Evolutionary conservation across 768 basidiomycete genomes (phyloP), one percentile per base, ranked within the genome.

Genomic region (Podaxis sp.): DNA sequence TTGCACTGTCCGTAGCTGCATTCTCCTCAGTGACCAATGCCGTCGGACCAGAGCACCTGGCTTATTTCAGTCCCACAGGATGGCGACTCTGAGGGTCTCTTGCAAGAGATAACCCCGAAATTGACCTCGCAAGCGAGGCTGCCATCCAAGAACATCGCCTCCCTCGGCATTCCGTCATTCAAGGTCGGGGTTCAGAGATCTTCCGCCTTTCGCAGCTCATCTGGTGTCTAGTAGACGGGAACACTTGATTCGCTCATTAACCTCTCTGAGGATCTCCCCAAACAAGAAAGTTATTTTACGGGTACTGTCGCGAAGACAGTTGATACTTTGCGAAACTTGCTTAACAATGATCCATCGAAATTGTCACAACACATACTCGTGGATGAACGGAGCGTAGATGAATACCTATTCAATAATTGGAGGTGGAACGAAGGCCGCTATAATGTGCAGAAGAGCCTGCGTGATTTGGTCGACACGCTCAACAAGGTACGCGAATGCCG

Each of bases 41-140:
- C 95, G 62, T 96, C 94, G 72, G 95, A 97, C 80, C 89, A 96
- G 74, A 91, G 91, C 66, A 96, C 94, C 68, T 98, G 96, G 96
- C 78, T 98, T 66, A 81, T 97, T 64, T 82, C 94, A 47, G 86
- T 93, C 2, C 96, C 96, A 12, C 84, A 88, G 66, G 88, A 94
- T 73, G 93, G 92, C 19, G 93, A 97, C 68, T 82, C 93, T 0
- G 91, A 92, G 63, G 87, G 88, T 5, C 76, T 92, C 33, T 74
- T 82, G 52, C 86, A 89, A 66, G 90, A 91, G 65, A 70, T 93
- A 17, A 68, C 79, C 9, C 72, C 85, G 22, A 92, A 90, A 71
- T 80, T 94, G 40, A 73, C 75, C 19, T 79, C 85, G 29, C 83
- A 84, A 62, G 81, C 85, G 15, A 87, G 83, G 73, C 60, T 76